A percentile compares a stretch with the other conserved stretches of the same genome.
Evolutionary conservation across 441 rosid genomes (phyloP).

Genomic region (Erodium moschatum): DNA sequence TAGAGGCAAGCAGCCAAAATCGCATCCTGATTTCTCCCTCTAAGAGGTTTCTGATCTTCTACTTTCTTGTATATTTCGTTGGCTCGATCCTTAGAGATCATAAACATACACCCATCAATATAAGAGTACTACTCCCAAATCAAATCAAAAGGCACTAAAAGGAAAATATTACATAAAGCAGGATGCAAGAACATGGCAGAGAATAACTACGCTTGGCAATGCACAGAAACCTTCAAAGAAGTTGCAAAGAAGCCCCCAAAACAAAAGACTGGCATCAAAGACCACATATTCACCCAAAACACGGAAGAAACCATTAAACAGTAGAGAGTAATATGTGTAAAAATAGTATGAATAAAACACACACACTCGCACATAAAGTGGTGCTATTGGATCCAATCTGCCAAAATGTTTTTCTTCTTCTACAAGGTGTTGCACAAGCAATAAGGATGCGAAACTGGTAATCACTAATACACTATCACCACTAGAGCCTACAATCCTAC

Average conservation of each 20-base stretch:
- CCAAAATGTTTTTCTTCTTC: too few relatives aligned
- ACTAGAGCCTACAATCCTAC: too few relatives aligned
- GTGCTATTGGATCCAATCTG: too few relatives aligned
- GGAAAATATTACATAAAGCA: not conserved
- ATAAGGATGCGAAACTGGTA: too few relatives aligned
- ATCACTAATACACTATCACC: too few relatives aligned
- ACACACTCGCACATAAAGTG: too few relatives aligned
- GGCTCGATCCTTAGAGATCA: conserved; percentile 30
- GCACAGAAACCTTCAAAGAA: too few relatives aligned
- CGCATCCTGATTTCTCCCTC: conserved; percentile 34
- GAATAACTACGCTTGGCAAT: not conserved
- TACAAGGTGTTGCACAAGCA: too few relatives aligned
- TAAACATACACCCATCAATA: not conserved
- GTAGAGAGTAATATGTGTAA: not conserved
- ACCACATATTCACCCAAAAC: not conserved
- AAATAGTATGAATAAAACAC: too few relatives aligned
- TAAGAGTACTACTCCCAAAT: not conserved
- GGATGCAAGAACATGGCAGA: not conserved
- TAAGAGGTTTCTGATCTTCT: conserved; percentile 37
- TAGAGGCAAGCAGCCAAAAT: conserved; percentile 41
- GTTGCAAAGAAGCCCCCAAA: too few relatives aligned
- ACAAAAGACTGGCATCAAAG: not conserved
- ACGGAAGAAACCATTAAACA: too few relatives aligned
- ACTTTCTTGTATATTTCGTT: conserved; percentile 42
- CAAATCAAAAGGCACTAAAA: not conserved